These are phyloP conservation scores for Paramyrothecium roridum DNA, from an alignment of 2,329 filamentous ascomycete species.

Conservation along the genomic window DNA sequence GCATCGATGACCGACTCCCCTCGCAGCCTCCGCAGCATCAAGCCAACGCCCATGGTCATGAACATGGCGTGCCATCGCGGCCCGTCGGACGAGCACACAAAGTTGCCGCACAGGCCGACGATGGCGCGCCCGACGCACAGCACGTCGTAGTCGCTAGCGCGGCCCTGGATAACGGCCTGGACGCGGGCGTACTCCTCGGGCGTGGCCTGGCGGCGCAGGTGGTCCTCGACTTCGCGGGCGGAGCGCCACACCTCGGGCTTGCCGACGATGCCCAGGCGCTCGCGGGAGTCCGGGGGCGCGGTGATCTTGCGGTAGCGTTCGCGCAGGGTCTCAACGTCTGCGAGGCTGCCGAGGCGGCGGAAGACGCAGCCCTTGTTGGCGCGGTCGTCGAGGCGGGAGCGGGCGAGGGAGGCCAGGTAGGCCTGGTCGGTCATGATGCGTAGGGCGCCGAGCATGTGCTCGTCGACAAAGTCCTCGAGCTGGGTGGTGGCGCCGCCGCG, in stretches of 20 bases:
- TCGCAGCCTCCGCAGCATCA: slow-evolving; percentile 6
- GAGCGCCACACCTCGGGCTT: slow-evolving; percentile 17
- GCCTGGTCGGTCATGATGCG: neutral
- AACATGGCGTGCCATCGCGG: slow-evolving; percentile 18
- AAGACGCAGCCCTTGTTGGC: neutral
- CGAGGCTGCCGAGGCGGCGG: neutral
- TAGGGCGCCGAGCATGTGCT: slow-evolving; percentile 2
- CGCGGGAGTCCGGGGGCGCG: slow-evolving; percentile 1
- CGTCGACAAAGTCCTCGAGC: slow-evolving; percentile 18
- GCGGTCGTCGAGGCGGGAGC: neutral
- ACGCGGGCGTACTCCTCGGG: slow-evolving; percentile 11
- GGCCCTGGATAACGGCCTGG: slow-evolving; percentile 14
- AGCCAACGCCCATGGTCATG: slow-evolving; percentile 14
- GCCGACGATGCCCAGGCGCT: slow-evolving; percentile 13
- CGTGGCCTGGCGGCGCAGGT: slow-evolving; percentile 13
- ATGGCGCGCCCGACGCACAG: neutral
- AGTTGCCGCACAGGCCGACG: slow-evolving; percentile 6
- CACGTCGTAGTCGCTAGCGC: slow-evolving; percentile 5
- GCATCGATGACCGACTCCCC: neutral
- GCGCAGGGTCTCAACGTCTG: neutral
- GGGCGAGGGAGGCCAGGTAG: neutral
- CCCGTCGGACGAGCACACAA: slow-evolving; percentile 20
- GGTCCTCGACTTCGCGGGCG: slow-evolving; percentile 13
- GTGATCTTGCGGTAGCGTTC: neutral
- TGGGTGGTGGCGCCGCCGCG: slow-evolving; percentile 2